Conservation (phyloP, 2,329 filamentous ascomycete species). For the Colletotrichum siamense region DNA sequence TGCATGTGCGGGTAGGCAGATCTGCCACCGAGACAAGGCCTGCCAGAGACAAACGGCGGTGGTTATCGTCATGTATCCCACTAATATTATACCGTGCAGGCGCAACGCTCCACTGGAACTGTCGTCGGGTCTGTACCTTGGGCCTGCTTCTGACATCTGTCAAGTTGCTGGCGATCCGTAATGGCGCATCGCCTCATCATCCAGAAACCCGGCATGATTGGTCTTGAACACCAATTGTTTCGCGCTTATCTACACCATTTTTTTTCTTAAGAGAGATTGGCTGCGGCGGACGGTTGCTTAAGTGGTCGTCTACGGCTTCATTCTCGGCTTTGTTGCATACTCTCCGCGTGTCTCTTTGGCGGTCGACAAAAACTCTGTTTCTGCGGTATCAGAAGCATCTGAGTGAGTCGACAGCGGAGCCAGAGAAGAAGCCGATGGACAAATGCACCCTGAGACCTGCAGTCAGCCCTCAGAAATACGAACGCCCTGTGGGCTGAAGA, state of each 20-base stretch:
- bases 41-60: neutral
- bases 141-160: slow-evolving; percentile 12
- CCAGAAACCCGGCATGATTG: neutral
- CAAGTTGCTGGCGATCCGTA: neutral
- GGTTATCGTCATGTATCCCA: neutral
- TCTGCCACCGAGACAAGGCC: neutral
- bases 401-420: neutral
- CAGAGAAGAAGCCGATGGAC: neutral
- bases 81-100: neutral
- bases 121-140: neutral
- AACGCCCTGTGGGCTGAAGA: neutral
- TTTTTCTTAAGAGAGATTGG: neutral
- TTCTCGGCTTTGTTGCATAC: neutral
- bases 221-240: neutral
- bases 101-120: neutral
- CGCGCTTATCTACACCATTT: neutral
- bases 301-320: neutral
- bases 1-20: neutral
- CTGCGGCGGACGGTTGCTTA: neutral
- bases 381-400: neutral
- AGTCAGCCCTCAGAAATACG: neutral
- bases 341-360: neutral
- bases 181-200: neutral
- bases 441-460: neutral
- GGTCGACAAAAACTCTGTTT: neutral